Base-by-base conservation (phyloP, 73 alveolate genomes). In the Diophrys appendiculata region DNA sequence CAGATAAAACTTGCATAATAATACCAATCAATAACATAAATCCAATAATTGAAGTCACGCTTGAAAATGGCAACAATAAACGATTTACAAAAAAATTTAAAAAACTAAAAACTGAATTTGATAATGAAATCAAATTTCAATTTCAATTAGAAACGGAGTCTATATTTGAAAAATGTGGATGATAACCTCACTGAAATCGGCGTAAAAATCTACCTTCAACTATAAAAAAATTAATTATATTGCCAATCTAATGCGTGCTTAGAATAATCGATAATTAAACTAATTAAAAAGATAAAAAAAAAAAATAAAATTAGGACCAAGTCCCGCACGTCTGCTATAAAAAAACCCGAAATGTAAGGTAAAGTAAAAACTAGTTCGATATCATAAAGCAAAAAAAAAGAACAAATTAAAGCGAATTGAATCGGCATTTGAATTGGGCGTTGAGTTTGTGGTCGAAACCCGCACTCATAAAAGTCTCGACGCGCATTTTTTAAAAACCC, bases 1-100 rank as follows among this genome's bases (percentile, higher is more conserved):
- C 86, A 24, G 86, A 77, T n/a, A 77, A 28, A 14, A 77, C 26
- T 34, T 77, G 86, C 11, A 65, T 3, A 23, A 77, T 75, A 29
- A 77, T 77, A 60, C 78, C 86, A 28, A 77, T 28, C 27, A 77
- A 65, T 26, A 77, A 75, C 86, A 77, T 77, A 65, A 77, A 77
- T 8, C 86, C 86, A 5, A 77, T 65, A 11, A 77, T 69, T 13
- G 86, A 77, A 2, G 86, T 77, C 29, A 77, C 86, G 28, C 86
- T 77, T 8, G 86, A 77, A 29, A 77, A 77, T n/a, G 86, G 86
- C 65, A 77, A 77, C 2, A 77, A 22, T 77, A 77, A 77, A 8
- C 68, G 2, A 33, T 77, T 77, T 11, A 77, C 86, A 33, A 77
- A 77, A 65, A 28, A 65, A 77, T 65, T 65, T 77, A 77, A 77